Evolutionary conservation across 2,329 filamentous ascomycete species (phyloP).

Genomic region (Claviceps spartinae): DNA sequence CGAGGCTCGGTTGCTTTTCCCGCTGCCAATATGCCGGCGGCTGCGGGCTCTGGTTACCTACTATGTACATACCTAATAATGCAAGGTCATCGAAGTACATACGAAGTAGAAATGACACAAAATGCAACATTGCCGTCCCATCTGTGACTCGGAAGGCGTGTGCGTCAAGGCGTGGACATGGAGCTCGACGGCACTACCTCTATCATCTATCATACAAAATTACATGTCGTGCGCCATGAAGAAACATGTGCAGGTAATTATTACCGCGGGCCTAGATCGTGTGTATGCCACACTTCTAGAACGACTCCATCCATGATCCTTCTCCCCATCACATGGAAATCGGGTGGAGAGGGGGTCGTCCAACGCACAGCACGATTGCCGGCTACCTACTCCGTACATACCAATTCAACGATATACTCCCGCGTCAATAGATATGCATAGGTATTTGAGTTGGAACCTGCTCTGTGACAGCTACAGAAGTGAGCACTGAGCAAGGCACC

Average conservation of each 20-base stretch:
- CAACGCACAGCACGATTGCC: neutral
- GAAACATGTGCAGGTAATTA: neutral
- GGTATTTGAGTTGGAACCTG: too few relatives aligned
- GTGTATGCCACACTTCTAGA: neutral
- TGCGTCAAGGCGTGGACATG: neutral
- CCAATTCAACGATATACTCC: too few relatives aligned
- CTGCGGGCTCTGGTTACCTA: neutral
- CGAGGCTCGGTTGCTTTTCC: neutral
- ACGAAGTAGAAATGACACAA: neutral
- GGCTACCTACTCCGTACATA: neutral
- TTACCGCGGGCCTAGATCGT: neutral
- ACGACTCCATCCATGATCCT: neutral
- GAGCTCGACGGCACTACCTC: neutral
- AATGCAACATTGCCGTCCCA: neutral
- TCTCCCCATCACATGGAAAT: neutral
- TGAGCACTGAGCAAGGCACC: too few relatives aligned
- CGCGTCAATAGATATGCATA: too few relatives aligned
- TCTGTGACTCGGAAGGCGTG: neutral
- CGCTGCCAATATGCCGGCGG: neutral
- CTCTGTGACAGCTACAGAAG: too few relatives aligned
- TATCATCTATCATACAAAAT: neutral
- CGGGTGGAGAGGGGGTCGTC: neutral
- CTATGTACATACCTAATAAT: too few relatives aligned
- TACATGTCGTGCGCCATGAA: neutral
- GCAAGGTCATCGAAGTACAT: neutral